Percentiles rank a stretch among this genome's conserved stretches.
phyloP scores from a whole-genome alignment of 495 filamentous ascomycete genomes.

The Coniosporium apollinis region DNA sequence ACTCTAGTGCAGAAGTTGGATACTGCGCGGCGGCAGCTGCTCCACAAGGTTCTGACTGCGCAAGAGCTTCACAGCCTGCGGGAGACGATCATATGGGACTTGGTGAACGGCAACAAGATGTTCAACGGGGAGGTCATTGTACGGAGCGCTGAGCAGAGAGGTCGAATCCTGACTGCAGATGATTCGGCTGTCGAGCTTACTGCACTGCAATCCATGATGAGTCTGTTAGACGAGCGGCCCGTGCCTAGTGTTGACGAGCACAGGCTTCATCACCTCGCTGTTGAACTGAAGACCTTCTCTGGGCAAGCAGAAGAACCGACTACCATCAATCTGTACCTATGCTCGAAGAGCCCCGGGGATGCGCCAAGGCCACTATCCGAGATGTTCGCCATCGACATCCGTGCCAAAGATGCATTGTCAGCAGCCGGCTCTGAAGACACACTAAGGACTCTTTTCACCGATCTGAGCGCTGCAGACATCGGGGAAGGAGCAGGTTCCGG shows the following conservation, averaged over 20 bases:
- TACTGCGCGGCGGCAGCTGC: constrained; percentile 66
- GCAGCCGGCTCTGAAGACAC: constrained; percentile 29
- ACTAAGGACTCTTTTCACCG: constrained; percentile 74
- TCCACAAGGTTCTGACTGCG: constrained; percentile 80
- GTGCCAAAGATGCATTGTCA: constrained; percentile 38
- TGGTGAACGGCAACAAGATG: constrained; percentile 85
- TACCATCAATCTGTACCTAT: constrained; percentile 66
- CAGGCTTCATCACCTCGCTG: constrained; percentile 65
- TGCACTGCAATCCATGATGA: constrained; percentile 87
- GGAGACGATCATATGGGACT: constrained; percentile 83
- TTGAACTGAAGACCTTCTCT: constrained; percentile 66
- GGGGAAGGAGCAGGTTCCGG: constrained; percentile 53
- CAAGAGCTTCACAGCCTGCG: constrained; percentile 61
- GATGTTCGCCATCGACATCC: constrained; percentile 64
- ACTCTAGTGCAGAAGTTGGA: constrained; percentile 64
- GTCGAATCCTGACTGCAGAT: constrained; percentile 72
- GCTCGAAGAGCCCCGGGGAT: constrained; percentile 45
- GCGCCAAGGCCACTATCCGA: constrained; percentile 57
- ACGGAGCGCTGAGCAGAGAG: constrained; percentile 65
- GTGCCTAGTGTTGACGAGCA: constrained; percentile 38
- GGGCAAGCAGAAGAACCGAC: constrained; percentile 55
- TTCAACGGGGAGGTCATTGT: constrained; percentile 87
- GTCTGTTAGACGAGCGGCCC: constrained; percentile 54
- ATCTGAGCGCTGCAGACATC: constrained; percentile 66
- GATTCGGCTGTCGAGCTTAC: constrained; percentile 89